phyloP scores from a whole-genome alignment of 225 moss, liverwort and hornwort species.

The Physcomitrium patens region DNA sequence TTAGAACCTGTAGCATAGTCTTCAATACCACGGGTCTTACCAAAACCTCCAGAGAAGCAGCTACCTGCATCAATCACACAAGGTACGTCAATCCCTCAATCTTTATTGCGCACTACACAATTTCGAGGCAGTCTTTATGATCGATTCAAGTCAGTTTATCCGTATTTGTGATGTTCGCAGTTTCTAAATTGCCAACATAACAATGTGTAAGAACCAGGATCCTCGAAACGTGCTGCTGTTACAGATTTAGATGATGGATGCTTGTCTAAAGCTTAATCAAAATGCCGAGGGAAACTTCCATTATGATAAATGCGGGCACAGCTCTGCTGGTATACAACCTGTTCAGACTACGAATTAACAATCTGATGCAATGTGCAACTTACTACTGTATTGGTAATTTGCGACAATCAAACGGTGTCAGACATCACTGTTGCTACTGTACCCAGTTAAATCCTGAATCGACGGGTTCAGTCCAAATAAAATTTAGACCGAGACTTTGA shows the following conservation, averaged over 20 bases:
- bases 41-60: slow-evolving; percentile 30
- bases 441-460: too few species aligned
- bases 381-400: not conserved
- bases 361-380: not conserved
- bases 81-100: not conserved
- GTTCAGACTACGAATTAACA: not conserved
- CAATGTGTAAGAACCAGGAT: too few species aligned
- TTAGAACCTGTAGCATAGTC: slow-evolving; percentile 29
- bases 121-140: not conserved
- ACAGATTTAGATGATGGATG: too few species aligned
- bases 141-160: not conserved
- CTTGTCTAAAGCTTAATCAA: too few species aligned
- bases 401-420: too few species aligned
- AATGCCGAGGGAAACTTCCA: too few species aligned
- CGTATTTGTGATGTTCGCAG: too few species aligned
- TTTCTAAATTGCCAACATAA: too few species aligned
- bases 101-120: not conserved
- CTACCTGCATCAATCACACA: slow-evolving; percentile 31
- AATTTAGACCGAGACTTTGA: not conserved
- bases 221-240: too few species aligned
- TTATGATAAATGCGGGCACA: too few species aligned
- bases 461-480: not conserved
- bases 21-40: slow-evolving; percentile 34
- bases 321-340: not conserved
- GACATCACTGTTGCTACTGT: too few species aligned